A percentile compares a stretch with the other conserved stretches of the same genome.
These are phyloP conservation scores for Tylopilus vinaceipallidus DNA, from an alignment of 768 basidiomycete genomes.

Conservation along the genomic window DNA sequence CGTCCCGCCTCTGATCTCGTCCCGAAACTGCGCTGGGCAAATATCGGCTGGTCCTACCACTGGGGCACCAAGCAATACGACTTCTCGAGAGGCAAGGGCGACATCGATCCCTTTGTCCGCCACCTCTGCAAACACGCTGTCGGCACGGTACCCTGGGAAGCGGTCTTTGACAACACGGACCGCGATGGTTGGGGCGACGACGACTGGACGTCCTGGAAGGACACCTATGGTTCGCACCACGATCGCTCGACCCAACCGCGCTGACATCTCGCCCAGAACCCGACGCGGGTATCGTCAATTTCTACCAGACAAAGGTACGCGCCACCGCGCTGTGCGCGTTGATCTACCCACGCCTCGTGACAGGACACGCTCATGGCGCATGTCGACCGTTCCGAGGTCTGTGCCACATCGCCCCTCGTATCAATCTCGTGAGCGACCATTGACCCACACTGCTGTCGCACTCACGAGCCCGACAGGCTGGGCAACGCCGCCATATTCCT, in stretches of 20 bases:
- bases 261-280: conserved; percentile 54
- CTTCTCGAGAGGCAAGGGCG: conserved; percentile 66
- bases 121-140: conserved; percentile 65
- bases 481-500: conserved; percentile 90
- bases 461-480: conserved; percentile 46
- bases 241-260: conserved; percentile 2
- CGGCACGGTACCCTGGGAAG: conserved; percentile 61
- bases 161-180: conserved; percentile 47
- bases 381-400: conserved; percentile 95
- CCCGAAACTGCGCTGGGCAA: conserved; percentile 88
- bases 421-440: conserved; percentile 76
- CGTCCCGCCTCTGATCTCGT: conserved; percentile 55
- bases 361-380: conserved; percentile 95
- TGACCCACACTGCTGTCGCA: neutral
- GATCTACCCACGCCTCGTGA: neutral
- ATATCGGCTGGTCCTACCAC: conserved; percentile 95
- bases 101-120: conserved; percentile 56
- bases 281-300: conserved; percentile 96
- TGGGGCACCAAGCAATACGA: conserved; percentile 97
- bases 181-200: conserved; percentile 50
- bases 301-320: conserved; percentile 75
- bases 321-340: neutral
- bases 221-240: conserved; percentile 66
- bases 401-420: conserved; percentile 87
- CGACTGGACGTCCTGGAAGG: conserved; percentile 73